A percentile compares a stretch with the other conserved stretches of the same genome.
phyloP scores from a whole-genome alignment of 2,329 filamentous ascomycete genomes.

The Colletotrichum spinosum region DNA sequence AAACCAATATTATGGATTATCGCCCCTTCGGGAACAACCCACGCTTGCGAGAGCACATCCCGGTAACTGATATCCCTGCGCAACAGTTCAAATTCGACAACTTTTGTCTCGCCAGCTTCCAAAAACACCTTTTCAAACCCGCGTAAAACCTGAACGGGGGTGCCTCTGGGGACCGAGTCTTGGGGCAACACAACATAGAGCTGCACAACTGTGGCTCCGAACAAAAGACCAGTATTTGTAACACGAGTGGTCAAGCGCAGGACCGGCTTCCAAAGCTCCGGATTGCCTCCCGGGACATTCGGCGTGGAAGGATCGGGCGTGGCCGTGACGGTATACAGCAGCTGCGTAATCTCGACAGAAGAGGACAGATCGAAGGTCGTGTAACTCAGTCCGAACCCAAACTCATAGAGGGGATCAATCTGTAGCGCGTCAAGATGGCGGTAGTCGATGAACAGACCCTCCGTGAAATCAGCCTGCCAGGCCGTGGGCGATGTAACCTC shows the following conservation, averaged over 20 bases:
- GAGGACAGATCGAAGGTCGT: conserved; percentile 68
- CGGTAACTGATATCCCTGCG: conserved; percentile 75
- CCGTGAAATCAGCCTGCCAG: conserved; percentile 61
- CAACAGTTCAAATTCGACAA: conserved; percentile 65
- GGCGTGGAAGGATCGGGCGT: conserved; percentile 51
- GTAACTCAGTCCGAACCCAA: conserved; percentile 77
- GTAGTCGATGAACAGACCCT: conserved; percentile 67
- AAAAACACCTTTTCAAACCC: conserved; percentile 73
- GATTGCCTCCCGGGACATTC: conserved; percentile 55
- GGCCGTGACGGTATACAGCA: conserved; percentile 46
- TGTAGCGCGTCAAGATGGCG: conserved; percentile 61
- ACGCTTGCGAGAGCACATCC: conserved; percentile 70
- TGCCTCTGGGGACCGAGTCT: conserved; percentile 39
- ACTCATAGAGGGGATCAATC: conserved; percentile 65
- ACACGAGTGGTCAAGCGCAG: conserved; percentile 68
- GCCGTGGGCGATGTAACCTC: conserved; percentile 69
- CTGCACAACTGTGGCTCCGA: conserved; percentile 76
- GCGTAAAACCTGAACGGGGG: conserved; percentile 68
- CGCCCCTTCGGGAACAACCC: conserved; percentile 62
- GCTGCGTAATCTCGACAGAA: conserved; percentile 55
- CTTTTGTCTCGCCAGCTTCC: conserved; percentile 56
- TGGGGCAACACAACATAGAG: conserved; percentile 61
- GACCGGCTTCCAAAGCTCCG: conserved; percentile 59
- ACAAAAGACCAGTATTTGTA: conserved; percentile 71
- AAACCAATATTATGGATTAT: conserved; percentile 56